Percentiles rank a stretch among this genome's conserved stretches.
These are phyloP conservation scores for Pinus taeda DNA, from an alignment of 75 land plant genomes.

Conservation along the genomic window DNA sequence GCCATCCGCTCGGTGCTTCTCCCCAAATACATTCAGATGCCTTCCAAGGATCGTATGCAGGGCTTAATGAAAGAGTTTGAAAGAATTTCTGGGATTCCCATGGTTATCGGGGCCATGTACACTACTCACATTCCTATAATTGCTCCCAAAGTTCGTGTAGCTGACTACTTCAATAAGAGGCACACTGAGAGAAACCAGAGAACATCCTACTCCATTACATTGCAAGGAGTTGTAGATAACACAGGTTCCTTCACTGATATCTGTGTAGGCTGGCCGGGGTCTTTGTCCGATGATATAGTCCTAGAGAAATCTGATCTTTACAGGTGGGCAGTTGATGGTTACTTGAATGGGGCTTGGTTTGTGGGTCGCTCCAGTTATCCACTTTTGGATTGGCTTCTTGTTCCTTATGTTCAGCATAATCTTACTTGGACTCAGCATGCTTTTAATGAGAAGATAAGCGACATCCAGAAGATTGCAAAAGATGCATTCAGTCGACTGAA, in stretches of 20 bases:
- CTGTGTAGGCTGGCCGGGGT: conserved; percentile 95
- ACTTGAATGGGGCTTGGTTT: conserved; percentile 62
- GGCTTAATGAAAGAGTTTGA: conserved; percentile 59
- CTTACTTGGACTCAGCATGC: conserved; percentile 93
- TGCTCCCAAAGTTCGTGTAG: conserved; percentile 89
- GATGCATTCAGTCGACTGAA: conserved; percentile 79
- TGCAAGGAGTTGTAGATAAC: conserved; percentile 89
- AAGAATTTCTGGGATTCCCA: conserved; percentile 70
- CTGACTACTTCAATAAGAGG: conserved; percentile 86
- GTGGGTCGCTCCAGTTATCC: conserved; percentile 85
- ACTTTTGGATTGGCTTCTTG: conserved; percentile 86
- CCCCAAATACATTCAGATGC: conserved; percentile 88
- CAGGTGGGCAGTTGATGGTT: conserved; percentile 58
- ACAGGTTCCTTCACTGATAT: conserved; percentile 84
- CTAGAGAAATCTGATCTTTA: conserved; percentile 77
- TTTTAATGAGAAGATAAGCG: conserved; percentile 80
- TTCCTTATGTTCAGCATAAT: conserved; percentile 82
- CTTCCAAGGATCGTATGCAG: conserved; percentile 21
- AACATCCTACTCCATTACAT: conserved; percentile 88
- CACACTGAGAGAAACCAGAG: conserved; percentile 95
- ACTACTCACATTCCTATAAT: conserved; percentile 96
- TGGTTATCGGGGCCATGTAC: conserved; percentile 86
- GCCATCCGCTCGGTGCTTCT: conserved; percentile 85
- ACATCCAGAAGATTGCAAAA: conserved; percentile 54
- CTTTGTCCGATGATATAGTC: conserved; percentile 83